These are phyloP conservation scores for Cladobotryum mycophilum DNA, from an alignment of 2,329 filamentous ascomycete genomes.

Conservation along the genomic window DNA sequence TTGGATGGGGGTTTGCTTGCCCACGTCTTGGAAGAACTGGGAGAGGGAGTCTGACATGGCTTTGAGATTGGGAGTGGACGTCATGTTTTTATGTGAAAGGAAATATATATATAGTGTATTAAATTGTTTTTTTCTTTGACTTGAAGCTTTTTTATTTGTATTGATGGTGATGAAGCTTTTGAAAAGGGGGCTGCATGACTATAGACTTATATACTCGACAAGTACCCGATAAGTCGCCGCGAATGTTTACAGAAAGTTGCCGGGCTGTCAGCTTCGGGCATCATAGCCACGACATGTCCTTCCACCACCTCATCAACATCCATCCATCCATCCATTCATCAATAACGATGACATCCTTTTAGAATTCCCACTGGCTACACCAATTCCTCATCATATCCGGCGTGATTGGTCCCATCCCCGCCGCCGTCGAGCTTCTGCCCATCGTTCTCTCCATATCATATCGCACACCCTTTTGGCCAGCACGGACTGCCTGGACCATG, in stretches of 20 bases:
- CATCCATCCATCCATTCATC: neutral
- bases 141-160: neutral
- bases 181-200: too few species aligned
- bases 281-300: too few species aligned
- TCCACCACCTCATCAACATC: neutral
- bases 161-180: too few species aligned
- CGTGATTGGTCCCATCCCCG: conserved; percentile 34
- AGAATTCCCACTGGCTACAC: conserved; percentile 38
- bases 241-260: neutral
- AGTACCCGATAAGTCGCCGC: conserved; percentile 24
- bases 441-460: conserved; percentile 37
- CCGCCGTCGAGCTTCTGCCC: conserved; percentile 36
- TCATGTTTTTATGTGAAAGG: too few species aligned
- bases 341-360: neutral
- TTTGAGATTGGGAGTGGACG: too few species aligned
- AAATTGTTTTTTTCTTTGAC: too few species aligned
- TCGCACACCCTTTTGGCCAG: conserved; percentile 20
- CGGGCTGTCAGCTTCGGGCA: too few species aligned
- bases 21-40: conserved; percentile 5
- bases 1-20: neutral
- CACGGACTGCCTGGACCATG: conserved; percentile 9
- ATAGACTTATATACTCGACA: conserved; percentile 5
- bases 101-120: too few species aligned
- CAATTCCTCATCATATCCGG: conserved; percentile 40
- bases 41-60: conserved; percentile 3